Evolutionary conservation across 805 yeast genomes (phyloP).

Genomic region (Isabelozyma gotoi): DNA sequence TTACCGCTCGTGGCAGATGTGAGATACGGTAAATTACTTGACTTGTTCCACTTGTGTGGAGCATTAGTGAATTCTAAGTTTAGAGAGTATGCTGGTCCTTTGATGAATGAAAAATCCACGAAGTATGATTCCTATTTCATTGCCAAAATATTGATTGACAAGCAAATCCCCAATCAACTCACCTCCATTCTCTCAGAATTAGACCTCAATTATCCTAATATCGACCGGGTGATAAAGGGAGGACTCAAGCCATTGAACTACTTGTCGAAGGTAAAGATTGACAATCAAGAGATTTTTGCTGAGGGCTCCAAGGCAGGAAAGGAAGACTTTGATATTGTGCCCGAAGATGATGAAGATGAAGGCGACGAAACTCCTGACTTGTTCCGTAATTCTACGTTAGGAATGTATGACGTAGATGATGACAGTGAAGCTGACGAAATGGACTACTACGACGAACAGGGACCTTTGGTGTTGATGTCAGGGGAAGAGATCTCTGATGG

Average conservation of each 20-base stretch:
- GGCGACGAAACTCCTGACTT: slow-evolving; percentile 79
- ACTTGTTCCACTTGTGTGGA: slow-evolving; percentile 50
- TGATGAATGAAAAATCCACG: slow-evolving; percentile 46
- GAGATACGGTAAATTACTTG: slow-evolving; percentile 55
- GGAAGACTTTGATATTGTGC: slow-evolving; percentile 37
- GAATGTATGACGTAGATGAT: slow-evolving; percentile 86
- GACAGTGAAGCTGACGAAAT: slow-evolving; percentile 64
- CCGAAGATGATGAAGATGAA: slow-evolving; percentile 51
- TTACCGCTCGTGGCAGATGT: slow-evolving; percentile 31
- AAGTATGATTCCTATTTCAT: slow-evolving; percentile 63
- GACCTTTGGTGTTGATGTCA: slow-evolving; percentile 37
- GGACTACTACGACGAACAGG: slow-evolving; percentile 37
- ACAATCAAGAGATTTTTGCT: slow-evolving; percentile 53
- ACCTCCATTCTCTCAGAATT: slow-evolving; percentile 60
- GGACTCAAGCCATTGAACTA: slow-evolving; percentile 59
- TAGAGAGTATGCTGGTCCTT: slow-evolving; percentile 41
- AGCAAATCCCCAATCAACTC: slow-evolving; percentile 57
- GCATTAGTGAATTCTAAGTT: slow-evolving; percentile 43
- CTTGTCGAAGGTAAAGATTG: slow-evolving; percentile 55
- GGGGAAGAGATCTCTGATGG: slow-evolving; percentile 28
- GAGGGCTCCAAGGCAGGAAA: slow-evolving; percentile 51
- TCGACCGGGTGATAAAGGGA: slow-evolving; percentile 57
- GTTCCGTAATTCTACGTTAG: slow-evolving; percentile 84
- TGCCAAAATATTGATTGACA: slow-evolving; percentile 67
- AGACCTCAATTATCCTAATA: slow-evolving; percentile 72